Evolutionary conservation across 352 stramenopile species (phyloP).

Genomic region (Globisporangium alternatum): DNA sequence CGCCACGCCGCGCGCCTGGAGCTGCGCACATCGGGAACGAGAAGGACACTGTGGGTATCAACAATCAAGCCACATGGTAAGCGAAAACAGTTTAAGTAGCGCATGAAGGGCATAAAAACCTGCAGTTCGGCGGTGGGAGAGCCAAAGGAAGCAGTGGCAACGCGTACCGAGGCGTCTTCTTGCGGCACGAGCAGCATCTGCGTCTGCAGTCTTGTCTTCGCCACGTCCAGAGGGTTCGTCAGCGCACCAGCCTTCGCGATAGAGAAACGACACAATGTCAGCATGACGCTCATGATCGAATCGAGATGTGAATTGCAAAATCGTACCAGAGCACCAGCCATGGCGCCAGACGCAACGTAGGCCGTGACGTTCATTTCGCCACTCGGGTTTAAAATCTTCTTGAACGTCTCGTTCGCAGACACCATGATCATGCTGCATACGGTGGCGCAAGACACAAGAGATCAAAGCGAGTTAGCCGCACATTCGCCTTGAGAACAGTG

Average conservation of each 20-base stretch:
- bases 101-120: constrained; percentile 39
- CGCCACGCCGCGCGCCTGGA: constrained; percentile 56
- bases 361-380: constrained; percentile 86
- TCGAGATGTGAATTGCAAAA: neutral
- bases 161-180: constrained; percentile 57
- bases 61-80: constrained; percentile 38
- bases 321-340: constrained; percentile 92
- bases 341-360: constrained; percentile 91
- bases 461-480: neutral
- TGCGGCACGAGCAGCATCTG: constrained; percentile 71
- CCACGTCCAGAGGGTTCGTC: constrained; percentile 98
- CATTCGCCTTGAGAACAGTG: neutral
- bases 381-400: constrained; percentile 91
- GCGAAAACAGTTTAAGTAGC: constrained; percentile 9
- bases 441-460: neutral
- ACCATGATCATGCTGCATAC: constrained; percentile 95
- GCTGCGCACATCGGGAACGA: constrained; percentile 70
- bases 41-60: constrained; percentile 60
- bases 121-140: constrained; percentile 43
- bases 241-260: constrained; percentile 61
- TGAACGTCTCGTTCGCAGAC: constrained; percentile 96
- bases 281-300: neutral
- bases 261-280: neutral
- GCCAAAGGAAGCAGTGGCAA: constrained; percentile 22
- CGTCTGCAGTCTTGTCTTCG: constrained; percentile 98